These are phyloP conservation scores for Calonectria henricotiae DNA, from an alignment of 2,329 filamentous ascomycete species.

Conservation along the genomic window DNA sequence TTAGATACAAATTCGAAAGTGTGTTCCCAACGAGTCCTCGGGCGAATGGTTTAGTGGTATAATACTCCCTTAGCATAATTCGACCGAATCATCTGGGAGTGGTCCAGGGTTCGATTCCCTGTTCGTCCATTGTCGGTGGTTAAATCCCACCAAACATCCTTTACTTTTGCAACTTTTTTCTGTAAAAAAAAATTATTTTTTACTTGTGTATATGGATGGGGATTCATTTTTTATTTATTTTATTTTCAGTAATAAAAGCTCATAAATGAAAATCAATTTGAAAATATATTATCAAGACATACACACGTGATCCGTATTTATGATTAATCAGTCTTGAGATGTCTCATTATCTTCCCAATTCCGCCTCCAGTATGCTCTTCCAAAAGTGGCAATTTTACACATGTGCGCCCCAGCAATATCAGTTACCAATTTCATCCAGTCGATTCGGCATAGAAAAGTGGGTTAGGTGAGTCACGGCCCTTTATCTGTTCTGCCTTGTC, in stretches of 20 bases:
- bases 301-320: too few species aligned
- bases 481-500: background rate
- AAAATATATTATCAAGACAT: too few species aligned
- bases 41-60: conserved; percentile 58
- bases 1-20: conserved; percentile 26
- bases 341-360: too few species aligned
- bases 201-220: too few species aligned
- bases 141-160: conserved; percentile 41
- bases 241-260: too few species aligned
- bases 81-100: conserved; percentile 51
- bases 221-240: too few species aligned
- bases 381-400: background rate
- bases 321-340: too few species aligned
- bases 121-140: conserved; percentile 53
- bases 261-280: too few species aligned
- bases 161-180: conserved; percentile 39
- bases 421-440: background rate
- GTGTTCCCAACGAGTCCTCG: conserved; percentile 27
- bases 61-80: conserved; percentile 56
- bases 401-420: too few species aligned
- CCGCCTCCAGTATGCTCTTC: background rate
- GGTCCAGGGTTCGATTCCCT: conserved; percentile 44
- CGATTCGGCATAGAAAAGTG: background rate
- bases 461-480: background rate
- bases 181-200: background rate